phyloP scores from a whole-genome alignment of 495 filamentous ascomycete genomes.

The Talaromyces nanjingensis region DNA sequence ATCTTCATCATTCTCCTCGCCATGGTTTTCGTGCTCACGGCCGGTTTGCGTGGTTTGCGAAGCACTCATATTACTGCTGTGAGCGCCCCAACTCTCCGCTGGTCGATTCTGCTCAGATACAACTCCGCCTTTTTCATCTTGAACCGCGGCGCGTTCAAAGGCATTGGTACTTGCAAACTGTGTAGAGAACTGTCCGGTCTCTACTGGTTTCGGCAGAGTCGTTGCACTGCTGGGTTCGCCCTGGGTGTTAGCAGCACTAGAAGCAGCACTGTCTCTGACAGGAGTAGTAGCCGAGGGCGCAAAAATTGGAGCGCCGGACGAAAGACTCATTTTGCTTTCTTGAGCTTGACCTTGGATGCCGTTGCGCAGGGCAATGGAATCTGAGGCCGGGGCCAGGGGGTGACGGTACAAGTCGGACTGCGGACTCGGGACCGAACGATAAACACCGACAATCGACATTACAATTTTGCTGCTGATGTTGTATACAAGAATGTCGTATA shows the following conservation, averaged over 20 bases:
- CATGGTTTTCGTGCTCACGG: constrained; percentile 8
- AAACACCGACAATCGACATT: constrained; percentile 5
- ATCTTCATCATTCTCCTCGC: constrained; percentile 51
- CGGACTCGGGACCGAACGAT: constrained; percentile 6
- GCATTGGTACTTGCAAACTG: neutral
- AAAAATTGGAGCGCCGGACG: constrained; percentile 3
- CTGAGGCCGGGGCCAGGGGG: neutral
- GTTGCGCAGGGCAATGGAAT: neutral
- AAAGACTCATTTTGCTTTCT: constrained; percentile 3
- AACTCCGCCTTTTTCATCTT: neutral
- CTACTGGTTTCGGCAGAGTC: neutral
- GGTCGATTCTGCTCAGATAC: neutral
- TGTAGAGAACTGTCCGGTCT: neutral
- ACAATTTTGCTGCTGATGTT: neutral
- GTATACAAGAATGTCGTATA: neutral
- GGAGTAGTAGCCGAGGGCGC: neutral
- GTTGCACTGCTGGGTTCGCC: neutral
- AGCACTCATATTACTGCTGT: neutral
- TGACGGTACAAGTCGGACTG: constrained; percentile 6
- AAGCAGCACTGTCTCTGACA: neutral
- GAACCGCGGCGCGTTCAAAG: neutral
- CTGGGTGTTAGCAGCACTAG: neutral
- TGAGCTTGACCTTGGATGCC: neutral
- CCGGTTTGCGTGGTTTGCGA: neutral
- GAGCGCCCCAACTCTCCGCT: neutral